phyloP scores from a whole-genome alignment of 805 yeast species.

The Brettanomyces custersianus region DNA sequence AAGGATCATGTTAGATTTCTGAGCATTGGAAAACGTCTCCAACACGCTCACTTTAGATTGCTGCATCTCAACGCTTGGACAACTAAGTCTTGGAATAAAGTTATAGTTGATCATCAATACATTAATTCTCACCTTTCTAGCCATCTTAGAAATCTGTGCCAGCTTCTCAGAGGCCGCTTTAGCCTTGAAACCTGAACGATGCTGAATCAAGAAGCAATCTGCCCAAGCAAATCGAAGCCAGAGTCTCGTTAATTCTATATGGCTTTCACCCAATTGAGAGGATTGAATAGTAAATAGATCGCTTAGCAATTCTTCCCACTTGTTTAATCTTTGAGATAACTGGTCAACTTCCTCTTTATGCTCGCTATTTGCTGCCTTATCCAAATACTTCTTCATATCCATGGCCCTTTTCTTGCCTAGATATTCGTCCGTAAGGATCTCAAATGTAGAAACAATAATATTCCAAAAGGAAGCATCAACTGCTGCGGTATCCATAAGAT shows the following conservation, averaged over 20 bases:
- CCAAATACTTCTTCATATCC: conserved; percentile 16
- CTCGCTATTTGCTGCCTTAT: conserved; percentile 14
- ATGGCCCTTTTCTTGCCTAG: too few relatives aligned
- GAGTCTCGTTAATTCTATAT: conserved; percentile 5
- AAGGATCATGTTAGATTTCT: conserved; percentile 18
- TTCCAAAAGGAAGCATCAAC: conserved; percentile 1
- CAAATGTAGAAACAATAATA: conserved; percentile 31
- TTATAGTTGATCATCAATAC: conserved; percentile 49
- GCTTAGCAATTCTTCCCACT: conserved; percentile 39
- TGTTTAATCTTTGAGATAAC: conserved; percentile 32
- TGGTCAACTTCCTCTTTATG: conserved; percentile 21
- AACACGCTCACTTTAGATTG: conserved; percentile 65
- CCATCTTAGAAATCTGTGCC: conserved; percentile 18
- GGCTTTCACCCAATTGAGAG: neutral
- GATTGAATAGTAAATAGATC: conserved; percentile 14
- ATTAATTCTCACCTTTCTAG: conserved; percentile 12
- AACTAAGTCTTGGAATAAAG: conserved; percentile 47
- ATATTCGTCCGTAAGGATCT: conserved; percentile 34
- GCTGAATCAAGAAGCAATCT: conserved; percentile 34
- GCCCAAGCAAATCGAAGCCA: conserved; percentile 41
- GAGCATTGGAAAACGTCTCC: conserved; percentile 49
- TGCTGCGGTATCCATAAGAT: neutral
- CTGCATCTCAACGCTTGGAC: conserved; percentile 45
- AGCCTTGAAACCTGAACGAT: conserved; percentile 19
- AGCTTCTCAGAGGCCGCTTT: conserved; percentile 26